Base-by-base conservation (phyloP, 2,329 filamentous ascomycete species). In the Lecanicillium sp. region DNA sequence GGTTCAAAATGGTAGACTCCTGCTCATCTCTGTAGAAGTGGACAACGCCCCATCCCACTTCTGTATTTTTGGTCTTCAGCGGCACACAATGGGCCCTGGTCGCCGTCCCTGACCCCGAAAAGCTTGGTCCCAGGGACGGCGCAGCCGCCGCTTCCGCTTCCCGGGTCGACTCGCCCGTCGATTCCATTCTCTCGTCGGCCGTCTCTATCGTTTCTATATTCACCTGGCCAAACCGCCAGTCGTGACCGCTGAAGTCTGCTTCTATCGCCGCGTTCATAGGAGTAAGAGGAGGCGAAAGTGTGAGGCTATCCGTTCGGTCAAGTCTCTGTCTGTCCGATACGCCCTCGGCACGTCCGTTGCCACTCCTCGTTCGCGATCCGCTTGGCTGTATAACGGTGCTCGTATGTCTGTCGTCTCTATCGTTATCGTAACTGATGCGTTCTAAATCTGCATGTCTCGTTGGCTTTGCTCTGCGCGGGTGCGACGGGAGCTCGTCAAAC, bases 21-120 rank as follows among this genome's bases (percentile, higher is more conserved):
- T 87, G 77, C 2, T 76, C 77, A 59, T 97, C 90, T 9, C 89
- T 78, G 58, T 96, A 98, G 19, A 98, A 74, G 58, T 96, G 92
- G 3, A 98, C 88, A 12, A 97, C 79, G 2, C 92, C 92, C 83
- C 87, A 96, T 30, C 87, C 86, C 2, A 88, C 71, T 43, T 94
- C 84, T 1, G 87, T 87, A 39, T 83, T 78, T 50, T 72, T 77
- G 13, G 79, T 75, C 40, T 82, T 75, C 1, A 90, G 69, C 1
- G 84, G 80, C 15, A 86, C 66, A 55, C 83, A 94, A 46, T 77
- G 73, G 5, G 87, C 92, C 58, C 89, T 95, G 1, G 89, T 94
- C 43, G 86, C 81, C 36, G 83, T 77, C 5, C 84, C 86, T 5
- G 77, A 72, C 18, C 70, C 68, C 8, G 71, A 68, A 37, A 75